phyloP scores from a whole-genome alignment of 495 filamentous ascomycete genomes.

The Penicillium silybi region DNA sequence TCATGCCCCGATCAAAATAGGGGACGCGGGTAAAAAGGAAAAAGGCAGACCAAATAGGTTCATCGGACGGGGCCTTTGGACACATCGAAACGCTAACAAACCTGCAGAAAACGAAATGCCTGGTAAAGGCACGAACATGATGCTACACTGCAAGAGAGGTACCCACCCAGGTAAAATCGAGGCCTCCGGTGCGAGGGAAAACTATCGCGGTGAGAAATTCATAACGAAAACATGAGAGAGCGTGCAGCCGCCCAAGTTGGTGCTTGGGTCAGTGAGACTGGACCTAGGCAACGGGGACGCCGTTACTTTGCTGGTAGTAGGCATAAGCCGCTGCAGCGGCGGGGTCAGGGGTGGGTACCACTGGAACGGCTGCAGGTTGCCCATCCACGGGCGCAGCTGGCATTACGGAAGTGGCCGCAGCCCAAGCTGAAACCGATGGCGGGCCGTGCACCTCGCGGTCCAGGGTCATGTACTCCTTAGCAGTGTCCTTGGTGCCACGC shows the following conservation, averaged over 20 bases:
- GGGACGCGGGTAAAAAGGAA: background rate
- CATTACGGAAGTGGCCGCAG: slow-evolving; percentile 23
- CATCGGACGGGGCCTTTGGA: background rate
- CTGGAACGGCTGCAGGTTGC: slow-evolving; percentile 13
- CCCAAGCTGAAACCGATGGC: slow-evolving; percentile 34
- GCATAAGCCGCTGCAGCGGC: slow-evolving; percentile 30
- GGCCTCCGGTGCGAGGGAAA: slow-evolving; percentile 2
- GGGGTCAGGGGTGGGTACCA: slow-evolving; percentile 14
- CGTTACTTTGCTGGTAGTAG: slow-evolving; percentile 42
- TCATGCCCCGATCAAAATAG: background rate
- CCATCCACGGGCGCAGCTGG: slow-evolving; percentile 8
- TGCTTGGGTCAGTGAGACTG: background rate
- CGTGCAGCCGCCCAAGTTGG: slow-evolving; percentile 2
- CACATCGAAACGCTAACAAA: slow-evolving; percentile 30
- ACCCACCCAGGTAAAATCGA: slow-evolving; percentile 20
- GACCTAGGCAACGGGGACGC: slow-evolving; percentile 16
- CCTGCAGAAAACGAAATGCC: slow-evolving; percentile 8
- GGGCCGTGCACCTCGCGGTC: slow-evolving; percentile 83
- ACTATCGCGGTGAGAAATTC: slow-evolving; percentile 8
- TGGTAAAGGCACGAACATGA: slow-evolving; percentile 20
- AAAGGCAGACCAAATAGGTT: background rate
- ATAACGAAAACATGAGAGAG: slow-evolving; percentile 13
- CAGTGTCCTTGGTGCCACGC: slow-evolving; percentile 73
- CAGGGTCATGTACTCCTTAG: slow-evolving; percentile 79
- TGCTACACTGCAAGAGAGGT: slow-evolving; percentile 29